Evolutionary conservation across 805 yeast genomes (phyloP).

Genomic region (Nakazawaea anatomiae): DNA sequence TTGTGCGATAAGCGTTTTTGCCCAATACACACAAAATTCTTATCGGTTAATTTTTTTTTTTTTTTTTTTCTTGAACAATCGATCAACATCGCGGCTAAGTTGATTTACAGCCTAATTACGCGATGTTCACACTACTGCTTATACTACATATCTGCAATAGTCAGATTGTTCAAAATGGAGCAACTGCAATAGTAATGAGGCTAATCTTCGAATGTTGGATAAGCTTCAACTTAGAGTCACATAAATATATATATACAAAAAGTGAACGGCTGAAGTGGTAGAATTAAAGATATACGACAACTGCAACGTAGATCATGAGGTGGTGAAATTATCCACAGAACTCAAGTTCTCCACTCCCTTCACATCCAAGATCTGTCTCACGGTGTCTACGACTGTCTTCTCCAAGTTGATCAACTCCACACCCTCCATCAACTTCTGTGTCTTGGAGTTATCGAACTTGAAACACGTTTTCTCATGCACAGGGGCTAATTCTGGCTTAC

Average conservation of each 20-base stretch:
- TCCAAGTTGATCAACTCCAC: slow-evolving; percentile 33
- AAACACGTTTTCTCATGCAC: neutral
- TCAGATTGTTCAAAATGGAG: no score
- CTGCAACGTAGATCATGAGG: neutral
- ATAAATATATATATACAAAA: no score
- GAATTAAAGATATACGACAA: neutral
- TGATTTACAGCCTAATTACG: neutral
- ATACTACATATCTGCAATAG: no score
- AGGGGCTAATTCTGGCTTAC: slow-evolving; percentile 25
- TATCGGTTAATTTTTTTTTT: neutral
- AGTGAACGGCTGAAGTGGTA: no score
- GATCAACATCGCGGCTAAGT: neutral
- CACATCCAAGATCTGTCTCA: slow-evolving; percentile 25
- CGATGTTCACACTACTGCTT: neutral
- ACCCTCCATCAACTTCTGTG: slow-evolving; percentile 23
- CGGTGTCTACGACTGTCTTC: slow-evolving; percentile 34
- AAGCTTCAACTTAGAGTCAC: no score
- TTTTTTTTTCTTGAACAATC: no score
- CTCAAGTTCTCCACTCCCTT: neutral
- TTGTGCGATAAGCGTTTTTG: neutral
- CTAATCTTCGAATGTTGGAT: no score
- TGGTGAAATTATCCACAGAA: neutral
- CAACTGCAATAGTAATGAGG: no score
- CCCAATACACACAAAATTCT: neutral
- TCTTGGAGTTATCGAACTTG: slow-evolving; percentile 11